These are phyloP conservation scores for Fraxinus dipetala DNA, from an alignment of 305 asterid species.

Conservation along the genomic window DNA sequence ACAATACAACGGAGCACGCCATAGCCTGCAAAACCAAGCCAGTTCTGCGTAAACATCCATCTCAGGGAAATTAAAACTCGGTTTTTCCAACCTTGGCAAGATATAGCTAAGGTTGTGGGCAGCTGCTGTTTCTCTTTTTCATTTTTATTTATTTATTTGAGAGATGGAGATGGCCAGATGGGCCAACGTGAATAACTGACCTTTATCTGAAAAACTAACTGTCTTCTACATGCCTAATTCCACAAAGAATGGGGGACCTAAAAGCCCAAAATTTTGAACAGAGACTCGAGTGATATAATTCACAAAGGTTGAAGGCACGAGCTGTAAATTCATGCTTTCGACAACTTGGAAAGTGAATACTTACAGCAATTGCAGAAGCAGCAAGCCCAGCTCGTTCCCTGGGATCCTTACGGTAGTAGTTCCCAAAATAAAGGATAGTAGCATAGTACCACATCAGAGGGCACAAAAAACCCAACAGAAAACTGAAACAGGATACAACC, in stretches of 20 bases:
- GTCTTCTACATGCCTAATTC: background rate
- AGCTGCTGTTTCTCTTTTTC: background rate
- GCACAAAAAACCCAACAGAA: conserved; percentile 77
- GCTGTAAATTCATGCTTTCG: background rate
- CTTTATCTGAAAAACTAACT: background rate
- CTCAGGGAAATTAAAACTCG: background rate
- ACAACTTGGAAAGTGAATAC: conserved; percentile 26
- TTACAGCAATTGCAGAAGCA: conserved; percentile 97
- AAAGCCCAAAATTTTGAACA: background rate
- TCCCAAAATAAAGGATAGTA: conserved; percentile 79
- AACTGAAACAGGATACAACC: conserved; percentile 38
- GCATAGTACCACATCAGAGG: conserved; percentile 96
- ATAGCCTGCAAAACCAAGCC: conserved; percentile 58
- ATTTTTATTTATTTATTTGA: background rate
- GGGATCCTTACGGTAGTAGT: conserved; percentile 84
- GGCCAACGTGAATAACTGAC: background rate
- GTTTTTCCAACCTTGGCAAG: background rate
- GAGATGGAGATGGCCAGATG: background rate
- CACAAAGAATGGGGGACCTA: background rate
- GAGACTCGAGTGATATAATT: background rate
- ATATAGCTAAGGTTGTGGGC: background rate
- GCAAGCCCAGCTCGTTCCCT: conserved; percentile 99
- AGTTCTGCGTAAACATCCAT: background rate
- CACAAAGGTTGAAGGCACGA: background rate
- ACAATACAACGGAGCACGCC: conserved; percentile 66